Base-by-base conservation (phyloP, 2,329 filamentous ascomycete species). In the Zelopaecilomyces penicillatus region DNA sequence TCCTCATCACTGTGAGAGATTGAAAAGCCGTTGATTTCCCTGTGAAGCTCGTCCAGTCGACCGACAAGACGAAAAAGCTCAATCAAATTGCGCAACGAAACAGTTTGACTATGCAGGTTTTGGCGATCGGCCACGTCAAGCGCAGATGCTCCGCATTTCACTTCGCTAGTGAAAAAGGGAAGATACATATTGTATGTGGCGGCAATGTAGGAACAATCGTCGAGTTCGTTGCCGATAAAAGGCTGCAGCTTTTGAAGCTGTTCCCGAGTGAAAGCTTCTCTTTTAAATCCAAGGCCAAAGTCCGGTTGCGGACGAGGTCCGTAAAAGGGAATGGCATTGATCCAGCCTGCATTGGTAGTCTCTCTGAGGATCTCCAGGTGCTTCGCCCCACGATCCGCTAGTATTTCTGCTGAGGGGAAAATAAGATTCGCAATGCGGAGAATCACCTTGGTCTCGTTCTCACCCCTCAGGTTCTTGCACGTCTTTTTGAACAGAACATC, bases 91-190 rank as follows among this genome's bases (percentile, higher is more conserved):
- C 65, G 60, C 37, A 64, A 59, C 0, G 67, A 67, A 12, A 70
- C 45, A 4, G 62, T 64, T 60, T 65, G 66, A 50, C 62, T 69
- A 31, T 69, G 60, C 37, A 60, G 61, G 54, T 69, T 68, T 54
- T 68, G 60, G 41, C 62, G 57, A 46, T 68, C 63, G 2, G 65
- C 64, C 9, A 65, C 44, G 41, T 66, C 56, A 5, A 70, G 65
- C 1, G 52, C 58, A 28, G 50, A 57, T 28, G 57, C 53, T 36
- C 67, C 62, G 48, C 64, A 70, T 53, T 73, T 73, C 1, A 73
- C 68, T 52, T 76, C 68, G 53, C 64, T 70, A 0, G 66, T 65
- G 0, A 76, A 57, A 49, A 74, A 76, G 3, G 69, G 69, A 49
- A 76, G 73, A 57, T 67, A 70, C 60, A 74, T 72, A 4, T 65